These are phyloP conservation scores for Heritiera fomes DNA, from an alignment of 345 rosid genomes.

Conservation along the genomic window DNA sequence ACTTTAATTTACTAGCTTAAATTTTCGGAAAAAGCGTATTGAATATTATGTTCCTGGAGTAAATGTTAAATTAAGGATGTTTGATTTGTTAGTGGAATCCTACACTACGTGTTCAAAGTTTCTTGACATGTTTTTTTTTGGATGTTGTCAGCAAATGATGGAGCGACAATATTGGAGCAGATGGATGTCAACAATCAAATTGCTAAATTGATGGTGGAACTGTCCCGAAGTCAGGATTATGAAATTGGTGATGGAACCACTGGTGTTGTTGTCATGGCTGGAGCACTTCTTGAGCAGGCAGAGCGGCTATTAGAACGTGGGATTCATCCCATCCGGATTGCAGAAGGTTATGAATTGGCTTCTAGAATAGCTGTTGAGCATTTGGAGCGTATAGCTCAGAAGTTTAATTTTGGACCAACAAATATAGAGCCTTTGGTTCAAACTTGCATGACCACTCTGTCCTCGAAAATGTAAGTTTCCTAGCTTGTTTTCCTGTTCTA, in stretches of 20 bases:
- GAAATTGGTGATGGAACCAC: conserved; percentile 99
- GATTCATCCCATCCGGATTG: conserved; percentile 89
- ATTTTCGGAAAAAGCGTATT: not conserved
- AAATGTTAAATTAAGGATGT: not conserved
- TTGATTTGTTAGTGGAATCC: not conserved
- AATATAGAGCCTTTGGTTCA: conserved; percentile 78
- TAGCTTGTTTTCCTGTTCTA: not conserved
- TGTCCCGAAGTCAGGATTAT: conserved; percentile 92
- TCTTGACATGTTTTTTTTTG: conserved; percentile 8
- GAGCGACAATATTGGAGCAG: conserved; percentile 96
- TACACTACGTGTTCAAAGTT: not conserved
- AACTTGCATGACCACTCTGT: conserved; percentile 94
- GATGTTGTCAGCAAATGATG: conserved; percentile 72
- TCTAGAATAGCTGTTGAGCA: conserved; percentile 83
- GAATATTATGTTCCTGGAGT: not conserved
- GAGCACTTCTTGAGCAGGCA: conserved; percentile 93
- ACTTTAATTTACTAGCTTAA: not conserved
- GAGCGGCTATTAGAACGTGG: conserved; percentile 86
- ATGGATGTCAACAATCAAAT: conserved; percentile 99
- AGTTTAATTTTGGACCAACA: conserved; percentile 59
- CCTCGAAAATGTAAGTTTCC: conserved; percentile 76
- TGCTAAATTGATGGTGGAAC: conserved; percentile 89
- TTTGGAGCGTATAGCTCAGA: conserved; percentile 74
- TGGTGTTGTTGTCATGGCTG: conserved; percentile 97
- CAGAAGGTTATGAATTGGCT: conserved; percentile 93